These are phyloP conservation scores for Yarrowia osloensis DNA, from an alignment of 805 yeast species.

Conservation along the genomic window DNA sequence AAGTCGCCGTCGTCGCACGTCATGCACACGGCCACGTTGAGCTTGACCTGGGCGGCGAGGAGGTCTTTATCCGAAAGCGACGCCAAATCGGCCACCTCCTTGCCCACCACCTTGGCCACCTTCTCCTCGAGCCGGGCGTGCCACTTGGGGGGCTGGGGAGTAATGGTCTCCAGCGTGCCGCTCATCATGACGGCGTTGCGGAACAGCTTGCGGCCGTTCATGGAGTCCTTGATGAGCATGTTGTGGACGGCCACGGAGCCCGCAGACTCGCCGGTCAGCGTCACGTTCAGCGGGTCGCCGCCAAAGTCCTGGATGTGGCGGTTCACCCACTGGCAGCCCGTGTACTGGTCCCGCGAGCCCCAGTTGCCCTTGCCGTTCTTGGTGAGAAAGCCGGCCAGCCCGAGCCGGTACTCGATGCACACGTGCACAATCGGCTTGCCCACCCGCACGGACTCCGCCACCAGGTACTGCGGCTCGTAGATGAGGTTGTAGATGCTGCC, in stretches of 20 bases:
- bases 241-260: slow-evolving; percentile 40
- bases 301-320: slow-evolving; percentile 50
- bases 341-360: slow-evolving; percentile 52
- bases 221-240: slow-evolving; percentile 28
- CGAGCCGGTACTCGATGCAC: slow-evolving; percentile 46
- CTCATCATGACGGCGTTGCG: slow-evolving; percentile 26
- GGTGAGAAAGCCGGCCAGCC: slow-evolving; percentile 47
- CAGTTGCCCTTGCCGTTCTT: slow-evolving; percentile 45
- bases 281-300: slow-evolving; percentile 49
- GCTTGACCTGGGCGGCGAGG: slow-evolving; percentile 5
- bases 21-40: slow-evolving; percentile 19
- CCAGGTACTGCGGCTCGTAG: slow-evolving; percentile 39
- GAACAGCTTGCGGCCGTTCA: slow-evolving; percentile 25
- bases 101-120: slow-evolving; percentile 1
- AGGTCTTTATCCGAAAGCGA: neutral
- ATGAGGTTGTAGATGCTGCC: slow-evolving; percentile 42
- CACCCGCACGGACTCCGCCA: slow-evolving; percentile 34
- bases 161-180: slow-evolving; percentile 25
- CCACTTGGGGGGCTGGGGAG: slow-evolving; percentile 28
- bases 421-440: slow-evolving; percentile 44
- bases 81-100: neutral
- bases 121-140: neutral
- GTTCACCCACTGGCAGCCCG: slow-evolving; percentile 52
- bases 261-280: slow-evolving; percentile 52
- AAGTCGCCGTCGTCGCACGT: slow-evolving; percentile 29